Evolutionary conservation across 257 asterid genomes (phyloP).

Genomic region (Euphrasia confusa): DNA sequence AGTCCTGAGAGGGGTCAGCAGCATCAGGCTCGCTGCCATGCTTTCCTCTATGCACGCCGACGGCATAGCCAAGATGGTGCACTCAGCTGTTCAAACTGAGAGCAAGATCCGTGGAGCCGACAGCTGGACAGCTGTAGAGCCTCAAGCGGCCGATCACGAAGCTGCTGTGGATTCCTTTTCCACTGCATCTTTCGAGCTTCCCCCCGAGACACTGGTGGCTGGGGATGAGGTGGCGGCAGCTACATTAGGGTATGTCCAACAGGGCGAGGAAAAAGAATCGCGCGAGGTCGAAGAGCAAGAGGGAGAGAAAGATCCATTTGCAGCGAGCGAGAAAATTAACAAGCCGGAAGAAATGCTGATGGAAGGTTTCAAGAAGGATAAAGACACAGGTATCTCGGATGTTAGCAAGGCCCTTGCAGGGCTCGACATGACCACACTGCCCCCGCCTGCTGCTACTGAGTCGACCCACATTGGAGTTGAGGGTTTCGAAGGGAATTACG

Average conservation of each 20-base stretch:
- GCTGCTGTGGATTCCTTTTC: slow-evolving; percentile 56
- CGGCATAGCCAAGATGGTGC: slow-evolving; percentile 94
- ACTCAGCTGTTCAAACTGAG: slow-evolving; percentile 81
- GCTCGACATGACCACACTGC: slow-evolving; percentile 76
- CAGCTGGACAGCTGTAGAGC: slow-evolving; percentile 67
- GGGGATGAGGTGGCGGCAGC: slow-evolving; percentile 85
- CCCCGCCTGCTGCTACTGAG: slow-evolving; percentile 92
- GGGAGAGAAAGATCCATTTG: slow-evolving; percentile 89
- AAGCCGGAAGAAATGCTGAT: slow-evolving; percentile 77
- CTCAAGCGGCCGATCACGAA: slow-evolving; percentile 56
- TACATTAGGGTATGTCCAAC: slow-evolving; percentile 49
- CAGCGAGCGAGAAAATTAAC: slow-evolving; percentile 83
- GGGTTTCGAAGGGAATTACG: slow-evolving; percentile 96
- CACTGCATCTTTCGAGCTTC: slow-evolving; percentile 64
- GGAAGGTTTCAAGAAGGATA: slow-evolving; percentile 93
- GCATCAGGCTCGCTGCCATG: slow-evolving; percentile 91
- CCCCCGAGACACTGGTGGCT: slow-evolving; percentile 71
- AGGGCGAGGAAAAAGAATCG: slow-evolving; percentile 66
- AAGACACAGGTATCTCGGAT: slow-evolving; percentile 55
- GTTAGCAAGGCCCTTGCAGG: slow-evolving; percentile 82
- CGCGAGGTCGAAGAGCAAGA: slow-evolving; percentile 53
- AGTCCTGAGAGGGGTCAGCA: slow-evolving; percentile 82
- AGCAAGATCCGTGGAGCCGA: slow-evolving; percentile 91
- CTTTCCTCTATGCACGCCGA: slow-evolving; percentile 94
- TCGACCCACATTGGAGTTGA: slow-evolving; percentile 91